These are phyloP conservation scores for Penicillium palitans DNA, from an alignment of 2,329 filamentous ascomycete species.

Conservation along the genomic window DNA sequence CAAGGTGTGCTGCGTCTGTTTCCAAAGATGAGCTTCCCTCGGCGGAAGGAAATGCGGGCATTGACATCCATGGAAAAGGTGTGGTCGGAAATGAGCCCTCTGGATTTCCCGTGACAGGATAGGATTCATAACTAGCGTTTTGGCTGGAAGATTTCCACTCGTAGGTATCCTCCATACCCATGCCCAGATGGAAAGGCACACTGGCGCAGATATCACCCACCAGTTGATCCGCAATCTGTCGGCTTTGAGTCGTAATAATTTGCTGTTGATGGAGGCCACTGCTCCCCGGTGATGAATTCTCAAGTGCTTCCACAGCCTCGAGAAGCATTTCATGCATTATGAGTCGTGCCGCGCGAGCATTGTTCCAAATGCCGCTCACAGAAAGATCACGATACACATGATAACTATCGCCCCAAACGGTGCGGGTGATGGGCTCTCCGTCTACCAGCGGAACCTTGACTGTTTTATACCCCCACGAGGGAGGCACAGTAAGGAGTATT, in stretches of 20 bases:
- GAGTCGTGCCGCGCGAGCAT: conserved; percentile 10
- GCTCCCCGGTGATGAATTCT: neutral
- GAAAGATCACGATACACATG: conserved; percentile 11
- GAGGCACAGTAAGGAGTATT: conserved; percentile 4
- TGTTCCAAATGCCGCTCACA: conserved; percentile 13
- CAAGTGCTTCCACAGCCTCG: neutral
- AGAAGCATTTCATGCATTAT: conserved; percentile 15
- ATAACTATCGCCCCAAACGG: conserved; percentile 12
- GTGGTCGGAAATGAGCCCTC: neutral
- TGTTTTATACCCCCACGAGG: conserved; percentile 6
- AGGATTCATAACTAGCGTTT: neutral
- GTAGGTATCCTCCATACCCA: neutral
- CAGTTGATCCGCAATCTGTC: conserved; percentile 1
- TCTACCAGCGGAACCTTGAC: conserved; percentile 3
- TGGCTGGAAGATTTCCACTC: neutral
- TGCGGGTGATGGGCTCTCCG: neutral
- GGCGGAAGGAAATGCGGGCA: neutral
- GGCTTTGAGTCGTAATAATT: conserved; percentile 1
- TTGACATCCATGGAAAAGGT: neutral
- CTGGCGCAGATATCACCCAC: conserved; percentile 16
- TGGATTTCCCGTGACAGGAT: neutral
- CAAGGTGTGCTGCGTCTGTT: neutral
- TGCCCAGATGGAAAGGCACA: conserved; percentile 15
- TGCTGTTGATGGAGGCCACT: neutral
- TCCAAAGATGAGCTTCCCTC: neutral